A percentile compares a stretch with the other conserved stretches of the same genome.
phyloP scores from a whole-genome alignment of 805 yeast species.

The Candida nemodendra region DNA sequence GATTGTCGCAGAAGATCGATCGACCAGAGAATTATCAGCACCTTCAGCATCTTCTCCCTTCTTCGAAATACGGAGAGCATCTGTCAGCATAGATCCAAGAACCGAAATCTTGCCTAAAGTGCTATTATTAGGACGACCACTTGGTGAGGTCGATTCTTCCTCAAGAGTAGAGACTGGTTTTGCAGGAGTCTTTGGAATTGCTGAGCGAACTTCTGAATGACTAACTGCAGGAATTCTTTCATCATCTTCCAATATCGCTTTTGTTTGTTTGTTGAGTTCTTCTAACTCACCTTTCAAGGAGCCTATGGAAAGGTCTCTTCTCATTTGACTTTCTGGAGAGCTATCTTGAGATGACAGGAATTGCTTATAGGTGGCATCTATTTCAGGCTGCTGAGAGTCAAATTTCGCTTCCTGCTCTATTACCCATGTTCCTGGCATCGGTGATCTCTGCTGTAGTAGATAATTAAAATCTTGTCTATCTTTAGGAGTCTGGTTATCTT shows the following conservation, averaged over 20 bases:
- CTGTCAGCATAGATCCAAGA: conserved; percentile 13
- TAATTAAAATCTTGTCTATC: conserved; percentile 26
- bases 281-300: conserved; percentile 23
- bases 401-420: conserved; percentile 15
- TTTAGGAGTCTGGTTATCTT: conserved; percentile 12
- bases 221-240: not conserved
- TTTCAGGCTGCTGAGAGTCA: conserved; percentile 5
- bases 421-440: conserved; percentile 32
- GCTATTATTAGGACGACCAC: not conserved
- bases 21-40: conserved; percentile 10
- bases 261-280: not conserved
- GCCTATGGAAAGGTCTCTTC: conserved; percentile 10
- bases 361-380: conserved; percentile 8
- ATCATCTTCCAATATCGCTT: conserved; percentile 1
- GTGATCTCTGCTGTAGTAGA: conserved; percentile 24
- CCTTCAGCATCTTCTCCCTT: not conserved
- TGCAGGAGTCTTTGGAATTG: conserved; percentile 1
- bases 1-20: conserved; percentile 13
- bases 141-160: conserved; percentile 1
- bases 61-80: conserved; percentile 13
- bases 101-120: conserved; percentile 8
- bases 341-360: conserved; percentile 17
- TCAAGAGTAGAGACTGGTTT: not conserved
- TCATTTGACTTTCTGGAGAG: conserved; percentile 16
- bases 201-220: not conserved